Base-by-base conservation (phyloP, 306 rosid species). In the Myrica gale region DNA sequence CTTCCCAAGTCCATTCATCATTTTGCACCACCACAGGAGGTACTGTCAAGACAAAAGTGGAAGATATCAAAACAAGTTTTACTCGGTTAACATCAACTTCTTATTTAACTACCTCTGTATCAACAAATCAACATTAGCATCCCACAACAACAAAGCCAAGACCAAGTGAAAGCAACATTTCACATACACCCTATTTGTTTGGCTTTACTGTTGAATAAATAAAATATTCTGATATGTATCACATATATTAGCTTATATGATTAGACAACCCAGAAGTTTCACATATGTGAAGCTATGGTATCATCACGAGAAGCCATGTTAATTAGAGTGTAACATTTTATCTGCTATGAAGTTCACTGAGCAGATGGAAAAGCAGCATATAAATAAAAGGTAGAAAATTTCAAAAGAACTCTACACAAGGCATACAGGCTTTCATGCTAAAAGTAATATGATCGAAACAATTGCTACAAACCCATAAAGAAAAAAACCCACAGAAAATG, bases 1-100 rank as follows among this genome's bases (percentile, higher is more conserved):
- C 97, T 81, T 90, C 85, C 97, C 96, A 88, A 46, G 92, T 85
- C 93, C 86, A 90, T 47, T 92, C 97, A 66, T 96, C 89, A 86
- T 96, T 96, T 80, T 60, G 91, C 72, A 92, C 82, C 51, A 96
- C 98, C 82, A 92, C 88, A 7, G 99, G 99, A 81, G 99, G 97
- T 80, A 90, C 99, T 96, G 63, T 53, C 62, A 87, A 80, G 79
- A 52, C 75, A 80, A 80, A 84, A 50, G 71, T 50, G 56, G 15
- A 17, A 66, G 70, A 47, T 52, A 73, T 80, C 66, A 84, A 76
- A 76, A 58, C 61, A 62, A 43, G 52, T 61, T 52, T 13, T 13
- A 45, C 43, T 50, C 63, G 48, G 20, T 47, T 32, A 47, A n/a
- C 60, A 57, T 12, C n/a, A 74, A 42, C 60, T 56, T 74, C 65